Evolutionary conservation across 805 yeast species (phyloP), one percentile per base, ranked within the genome.

Genomic region (Allodekkera sacchari): DNA sequence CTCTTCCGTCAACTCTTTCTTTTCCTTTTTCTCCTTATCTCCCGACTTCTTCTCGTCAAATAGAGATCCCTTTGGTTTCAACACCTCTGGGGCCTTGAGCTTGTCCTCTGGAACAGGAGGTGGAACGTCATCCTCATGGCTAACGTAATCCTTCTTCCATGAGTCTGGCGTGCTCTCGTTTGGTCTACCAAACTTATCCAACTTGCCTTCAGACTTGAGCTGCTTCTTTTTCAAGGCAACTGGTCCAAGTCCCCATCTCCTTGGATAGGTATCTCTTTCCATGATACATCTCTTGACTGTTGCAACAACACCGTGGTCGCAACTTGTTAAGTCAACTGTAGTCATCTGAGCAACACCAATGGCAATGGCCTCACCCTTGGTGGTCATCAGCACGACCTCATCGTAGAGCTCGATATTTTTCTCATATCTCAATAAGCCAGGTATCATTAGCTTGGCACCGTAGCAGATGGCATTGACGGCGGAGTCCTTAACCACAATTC

Each of bases 201-300:
- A 77, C 66, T 92, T 89, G 53, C 97, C 98, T 45, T 83, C 95
- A 33, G 94, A 82, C 74, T 88, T 89, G 72, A 92, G 68, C 70
- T 89, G 95, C 74, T 92, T 92, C 83, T 92, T 92, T 80, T 87
- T 87, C 64, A 83, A 85, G 39, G 98, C 97, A 57, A 88, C 84
- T 50, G 98, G 98, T 50, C 98, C 98, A 50, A 92, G 68, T 41
- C 98, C 98, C 98, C 98, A 92, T 74, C 96, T 81, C 74, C 98
- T 83, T 65, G 98, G 98, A 63, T 92, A 92, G 32, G 95, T 76
- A 61, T 92, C 98, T 69, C 98, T 81, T 69, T 92, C 98, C 98
- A 92, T 92, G 52, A 92, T 92, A 70, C 97, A 89, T 70, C 98
- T 83, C 74, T 92, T 92, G 54, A 92, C 95, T 70, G 84, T 87